phyloP scores from a whole-genome alignment of 257 asterid genomes.

The Pogostemon cablin region DNA sequence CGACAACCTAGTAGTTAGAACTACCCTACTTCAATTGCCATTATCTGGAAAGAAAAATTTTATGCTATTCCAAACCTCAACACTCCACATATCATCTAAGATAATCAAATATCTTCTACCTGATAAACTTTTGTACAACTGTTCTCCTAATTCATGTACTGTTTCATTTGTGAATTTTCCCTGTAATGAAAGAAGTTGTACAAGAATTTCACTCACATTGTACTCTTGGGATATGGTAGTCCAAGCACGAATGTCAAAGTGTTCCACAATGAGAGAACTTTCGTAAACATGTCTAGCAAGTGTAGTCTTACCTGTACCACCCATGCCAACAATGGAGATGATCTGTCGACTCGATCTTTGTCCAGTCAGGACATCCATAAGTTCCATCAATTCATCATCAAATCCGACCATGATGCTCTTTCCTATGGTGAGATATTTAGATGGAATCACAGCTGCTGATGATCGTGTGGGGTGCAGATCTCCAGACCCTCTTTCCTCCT shows the following conservation, averaged over 20 bases:
- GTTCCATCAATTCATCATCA: neutral
- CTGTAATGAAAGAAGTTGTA: neutral
- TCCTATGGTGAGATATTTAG: neutral
- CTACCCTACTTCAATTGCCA: neutral
- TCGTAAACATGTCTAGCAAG: neutral
- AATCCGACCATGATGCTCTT: neutral
- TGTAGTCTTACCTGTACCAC: neutral
- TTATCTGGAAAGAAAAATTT: conserved; percentile 18
- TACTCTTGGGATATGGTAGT: conserved; percentile 16
- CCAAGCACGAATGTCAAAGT: neutral
- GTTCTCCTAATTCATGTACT: neutral
- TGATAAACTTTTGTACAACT: neutral
- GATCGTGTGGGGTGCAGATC: neutral
- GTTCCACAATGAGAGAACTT: neutral
- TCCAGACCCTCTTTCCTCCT: neutral
- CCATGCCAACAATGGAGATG: conserved; percentile 6
- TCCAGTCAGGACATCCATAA: neutral
- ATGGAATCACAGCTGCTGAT: neutral
- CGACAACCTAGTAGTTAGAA: conserved; percentile 20
- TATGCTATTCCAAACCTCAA: neutral
- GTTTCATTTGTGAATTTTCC: neutral
- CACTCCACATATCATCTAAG: conserved; percentile 12
- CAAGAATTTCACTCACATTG: conserved; percentile 6
- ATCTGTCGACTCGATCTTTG: neutral
- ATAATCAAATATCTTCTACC: conserved; percentile 15